These are phyloP conservation scores for Nemania bipapillata DNA, from an alignment of 2,329 filamentous ascomycete species.

Conservation along the genomic window DNA sequence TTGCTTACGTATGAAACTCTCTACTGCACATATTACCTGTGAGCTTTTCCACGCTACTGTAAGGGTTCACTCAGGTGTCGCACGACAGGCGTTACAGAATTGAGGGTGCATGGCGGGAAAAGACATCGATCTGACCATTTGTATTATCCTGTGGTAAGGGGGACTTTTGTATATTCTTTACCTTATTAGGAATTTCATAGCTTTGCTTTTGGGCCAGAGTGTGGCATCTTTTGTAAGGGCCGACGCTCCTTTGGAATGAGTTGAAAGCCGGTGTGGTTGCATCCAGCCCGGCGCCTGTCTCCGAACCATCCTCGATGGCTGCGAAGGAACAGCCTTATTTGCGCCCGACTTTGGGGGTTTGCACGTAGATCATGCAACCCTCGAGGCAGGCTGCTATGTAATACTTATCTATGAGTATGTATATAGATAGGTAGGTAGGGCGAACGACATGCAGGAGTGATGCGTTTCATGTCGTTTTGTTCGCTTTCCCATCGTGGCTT, in stretches of 20 bases:
- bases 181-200: neutral
- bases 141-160: neutral
- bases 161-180: slow-evolving; percentile 1
- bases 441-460: neutral
- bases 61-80: neutral
- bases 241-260: slow-evolving; percentile 4
- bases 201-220: neutral
- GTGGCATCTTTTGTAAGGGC: neutral
- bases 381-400: neutral
- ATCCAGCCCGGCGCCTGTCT: slow-evolving; percentile 12
- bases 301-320: neutral
- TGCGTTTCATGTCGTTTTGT: neutral
- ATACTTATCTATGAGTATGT: neutral
- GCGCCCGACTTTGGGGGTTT: neutral
- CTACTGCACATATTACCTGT: neutral
- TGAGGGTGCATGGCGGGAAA: neutral
- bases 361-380: slow-evolving; percentile 7
- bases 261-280: neutral
- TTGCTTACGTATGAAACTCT: slow-evolving; percentile 8
- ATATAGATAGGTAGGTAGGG: neutral
- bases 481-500: neutral
- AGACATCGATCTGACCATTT: neutral
- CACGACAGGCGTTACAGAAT: slow-evolving; percentile 1
- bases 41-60: neutral
- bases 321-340: neutral